These are phyloP conservation scores for Starmerella bacillaris DNA, from an alignment of 805 yeast genomes.

Conservation along the genomic window DNA sequence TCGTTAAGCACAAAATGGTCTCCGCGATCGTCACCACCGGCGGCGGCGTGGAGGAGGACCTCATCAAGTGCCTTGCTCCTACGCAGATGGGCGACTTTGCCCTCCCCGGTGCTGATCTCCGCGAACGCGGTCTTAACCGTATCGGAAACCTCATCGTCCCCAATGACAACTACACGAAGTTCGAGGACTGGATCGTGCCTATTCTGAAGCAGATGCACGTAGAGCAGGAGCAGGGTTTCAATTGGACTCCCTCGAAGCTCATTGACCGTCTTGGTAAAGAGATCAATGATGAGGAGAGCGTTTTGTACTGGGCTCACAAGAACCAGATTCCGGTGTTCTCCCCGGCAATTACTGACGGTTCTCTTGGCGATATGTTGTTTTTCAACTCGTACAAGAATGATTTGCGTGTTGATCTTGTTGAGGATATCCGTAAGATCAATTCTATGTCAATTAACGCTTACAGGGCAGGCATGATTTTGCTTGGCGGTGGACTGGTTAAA, in stretches of 20 bases:
- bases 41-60: constrained; percentile 96
- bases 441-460: constrained; percentile 90
- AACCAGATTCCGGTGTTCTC: constrained; percentile 91
- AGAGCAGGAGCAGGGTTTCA: constrained; percentile 42
- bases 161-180: constrained; percentile 90
- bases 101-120: constrained; percentile 57
- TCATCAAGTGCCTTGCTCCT: constrained; percentile 90
- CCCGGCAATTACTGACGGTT: constrained; percentile 95
- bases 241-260: constrained; percentile 84
- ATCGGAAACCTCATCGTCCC: constrained; percentile 95
- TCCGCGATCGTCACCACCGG: constrained; percentile 93
- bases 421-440: constrained; percentile 80
- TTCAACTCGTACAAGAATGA: constrained; percentile 94
- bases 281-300: constrained; percentile 83
- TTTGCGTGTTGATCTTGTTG: constrained; percentile 77
- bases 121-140: constrained; percentile 94
- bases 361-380: constrained; percentile 96
- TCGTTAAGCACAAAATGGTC: constrained; percentile 87
- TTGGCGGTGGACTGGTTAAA: constrained; percentile 92
- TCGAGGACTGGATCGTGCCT: constrained; percentile 98
- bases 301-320: constrained; percentile 94
- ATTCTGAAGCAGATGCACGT: constrained; percentile 68
- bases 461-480: constrained; percentile 83
- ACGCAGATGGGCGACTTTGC: constrained; percentile 86
- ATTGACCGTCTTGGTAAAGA: constrained; percentile 90